A percentile compares a stretch with the other conserved stretches of the same genome.
These are phyloP conservation scores for Lizonia empirigonia DNA, from an alignment of 2,329 filamentous ascomycete species.

Conservation along the genomic window DNA sequence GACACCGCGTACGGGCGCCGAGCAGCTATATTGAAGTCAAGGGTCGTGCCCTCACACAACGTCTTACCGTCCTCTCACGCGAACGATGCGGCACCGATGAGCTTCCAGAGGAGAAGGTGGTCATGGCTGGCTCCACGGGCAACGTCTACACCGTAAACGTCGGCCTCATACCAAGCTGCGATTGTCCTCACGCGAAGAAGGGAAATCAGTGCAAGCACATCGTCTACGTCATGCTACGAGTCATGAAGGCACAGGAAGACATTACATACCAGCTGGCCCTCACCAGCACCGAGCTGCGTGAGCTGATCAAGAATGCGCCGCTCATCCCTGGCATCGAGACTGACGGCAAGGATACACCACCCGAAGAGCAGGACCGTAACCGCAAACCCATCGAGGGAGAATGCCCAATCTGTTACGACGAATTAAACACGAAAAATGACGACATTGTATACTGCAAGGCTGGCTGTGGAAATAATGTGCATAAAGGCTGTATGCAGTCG, in stretches of 20 bases:
- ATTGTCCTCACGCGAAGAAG: constrained; percentile 60
- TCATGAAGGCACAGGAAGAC: constrained; percentile 61
- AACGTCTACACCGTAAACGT: constrained; percentile 66
- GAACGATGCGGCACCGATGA: constrained; percentile 52
- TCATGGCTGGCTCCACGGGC: constrained; percentile 65
- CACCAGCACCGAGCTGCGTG: constrained; percentile 61
- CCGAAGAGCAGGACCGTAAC: constrained; percentile 51
- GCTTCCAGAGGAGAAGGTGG: constrained; percentile 58
- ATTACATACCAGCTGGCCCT: constrained; percentile 66
- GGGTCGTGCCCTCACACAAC: constrained; percentile 56
- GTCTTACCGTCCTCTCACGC: constrained; percentile 64
- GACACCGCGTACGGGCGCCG: constrained; percentile 50
- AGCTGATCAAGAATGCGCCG: constrained; percentile 61
- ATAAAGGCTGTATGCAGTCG: constrained; percentile 61
- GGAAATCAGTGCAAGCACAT: constrained; percentile 70
- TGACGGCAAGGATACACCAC: constrained; percentile 39
- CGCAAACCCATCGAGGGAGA: constrained; percentile 66
- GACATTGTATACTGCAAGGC: constrained; percentile 60
- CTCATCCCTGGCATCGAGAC: constrained; percentile 52
- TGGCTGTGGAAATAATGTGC: constrained; percentile 68
- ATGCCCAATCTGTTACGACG: constrained; percentile 62
- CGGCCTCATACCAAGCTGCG: constrained; percentile 58
- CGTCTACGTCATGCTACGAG: constrained; percentile 64
- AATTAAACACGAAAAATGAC: constrained; percentile 45
- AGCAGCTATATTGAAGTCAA: constrained; percentile 55